phyloP scores from a whole-genome alignment of 1,284 basidiomycete species.

The Bjerkandera adusta region DNA sequence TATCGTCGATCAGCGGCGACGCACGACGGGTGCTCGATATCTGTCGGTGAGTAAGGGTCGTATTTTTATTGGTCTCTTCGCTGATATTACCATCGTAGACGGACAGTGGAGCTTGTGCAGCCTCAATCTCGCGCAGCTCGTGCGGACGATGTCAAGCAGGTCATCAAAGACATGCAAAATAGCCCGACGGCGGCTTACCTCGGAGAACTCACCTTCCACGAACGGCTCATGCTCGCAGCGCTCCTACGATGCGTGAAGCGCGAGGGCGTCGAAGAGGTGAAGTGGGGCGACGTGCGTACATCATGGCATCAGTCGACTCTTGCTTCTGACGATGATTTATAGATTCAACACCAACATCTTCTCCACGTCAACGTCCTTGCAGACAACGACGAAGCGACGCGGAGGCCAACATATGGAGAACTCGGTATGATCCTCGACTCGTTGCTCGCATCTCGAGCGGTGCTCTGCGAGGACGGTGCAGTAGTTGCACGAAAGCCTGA shows the following conservation, averaged over 20 bases:
- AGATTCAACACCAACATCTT: constrained; percentile 70
- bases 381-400: constrained; percentile 45
- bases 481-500: constrained; percentile 49
- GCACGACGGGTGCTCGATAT: constrained; percentile 93
- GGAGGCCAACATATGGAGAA: constrained; percentile 55
- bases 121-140: constrained; percentile 54
- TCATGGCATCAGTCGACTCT: constrained; percentile 3
- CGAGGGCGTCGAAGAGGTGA: constrained; percentile 86
- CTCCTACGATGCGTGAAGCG: constrained; percentile 82
- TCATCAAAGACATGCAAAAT: constrained; percentile 89
- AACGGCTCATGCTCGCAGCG: constrained; percentile 87
- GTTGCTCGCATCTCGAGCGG: constrained; percentile 66
- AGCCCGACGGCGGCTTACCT: constrained; percentile 86
- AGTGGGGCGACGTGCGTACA: constrained; percentile 71
- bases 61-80: background rate
- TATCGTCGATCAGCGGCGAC: constrained; percentile 93
- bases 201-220: constrained; percentile 79
- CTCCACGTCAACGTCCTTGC: constrained; percentile 59
- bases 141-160: constrained; percentile 74
- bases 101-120: constrained; percentile 81
- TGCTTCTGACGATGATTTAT: constrained; percentile 6
- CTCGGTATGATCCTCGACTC: constrained; percentile 64
- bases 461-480: constrained; percentile 66
- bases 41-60: constrained; percentile 56
- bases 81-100: constrained; percentile 49